Evolutionary conservation across 306 rosid genomes (phyloP), one percentile per base, ranked within the genome.

Genomic region (Psophocarpus tetragonolobus): DNA sequence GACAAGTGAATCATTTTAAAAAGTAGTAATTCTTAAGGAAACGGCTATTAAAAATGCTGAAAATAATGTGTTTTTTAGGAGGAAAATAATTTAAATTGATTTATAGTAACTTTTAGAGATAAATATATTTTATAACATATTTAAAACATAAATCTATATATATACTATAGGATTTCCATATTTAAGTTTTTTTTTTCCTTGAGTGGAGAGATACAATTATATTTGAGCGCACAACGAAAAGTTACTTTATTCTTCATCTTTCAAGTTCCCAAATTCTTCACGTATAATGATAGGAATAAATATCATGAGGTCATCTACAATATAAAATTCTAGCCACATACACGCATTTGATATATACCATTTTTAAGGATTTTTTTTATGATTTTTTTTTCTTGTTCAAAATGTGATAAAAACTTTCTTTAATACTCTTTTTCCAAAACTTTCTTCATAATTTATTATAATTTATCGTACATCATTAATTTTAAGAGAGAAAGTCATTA

Each of bases 161-260:
- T 2, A 9, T 13, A 26, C 12, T 2, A 9, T 13, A 26, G n/a
- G 29, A 8, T 26, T 38, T n/a, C 13, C 10, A 18, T 39, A 10
- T 56, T 53, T 18, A 39, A 39, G 69, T 27, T 32, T 35, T 4
- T 41, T 18, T 39, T 33, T 53, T 8, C n/a, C 47, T n/a, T 5
- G 21, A 76, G 15, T 14, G 26, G 45, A 38, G 1, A 35, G 13
- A 57, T 33, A 63, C 61, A 75, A 35, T 80, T 51, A 75, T 70
- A 75, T 70, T 66, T 24, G 72, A 50, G 23, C 6, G 74, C 81
- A 27, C 41, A 68, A 45, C 6, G 8, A 9, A 27, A 47, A n/a
- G 39, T 67, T 51, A 2, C 45, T 27, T 60, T 68, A 68, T 78
- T 75, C 78, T n/a, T 6, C 1, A 12, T 3, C 67, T 23, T 14